Percentiles rank a stretch among this genome's conserved stretches.
Conservation (phyloP, 805 yeast species). For the Cyberlindnera meyerae region DNA sequence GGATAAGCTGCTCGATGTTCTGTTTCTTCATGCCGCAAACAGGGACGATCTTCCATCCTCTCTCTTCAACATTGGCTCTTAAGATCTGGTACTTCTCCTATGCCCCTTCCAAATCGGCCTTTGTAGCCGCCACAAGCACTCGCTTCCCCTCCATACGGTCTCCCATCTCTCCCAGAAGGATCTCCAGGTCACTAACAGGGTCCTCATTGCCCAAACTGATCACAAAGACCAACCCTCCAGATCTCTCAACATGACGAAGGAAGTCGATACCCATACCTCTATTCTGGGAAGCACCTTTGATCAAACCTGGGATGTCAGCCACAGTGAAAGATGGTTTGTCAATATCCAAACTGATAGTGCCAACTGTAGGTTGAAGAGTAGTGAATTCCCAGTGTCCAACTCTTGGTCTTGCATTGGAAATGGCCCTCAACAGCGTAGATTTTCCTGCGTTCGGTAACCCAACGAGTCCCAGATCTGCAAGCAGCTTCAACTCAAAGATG, state of each 20-base stretch:
- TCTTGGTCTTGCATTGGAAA: conserved; percentile 83
- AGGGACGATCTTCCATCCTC: conserved; percentile 70
- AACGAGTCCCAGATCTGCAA: conserved; percentile 91
- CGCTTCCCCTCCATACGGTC: conserved; percentile 55
- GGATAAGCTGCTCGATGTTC: conserved; percentile 65
- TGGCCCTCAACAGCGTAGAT: conserved; percentile 79
- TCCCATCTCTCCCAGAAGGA: conserved; percentile 70
- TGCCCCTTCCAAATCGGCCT: conserved; percentile 72
- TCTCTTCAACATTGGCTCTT: conserved; percentile 36
- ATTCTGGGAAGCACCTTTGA: conserved; percentile 79
- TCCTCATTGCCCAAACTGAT: conserved; percentile 63
- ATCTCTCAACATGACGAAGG: conserved; percentile 85
- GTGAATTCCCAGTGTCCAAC: conserved; percentile 98
- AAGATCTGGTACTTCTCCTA: conserved; percentile 44
- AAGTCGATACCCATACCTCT: conserved; percentile 94
- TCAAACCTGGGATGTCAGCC: conserved; percentile 96
- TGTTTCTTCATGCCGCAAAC: conserved; percentile 74
- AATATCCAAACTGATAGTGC: conserved; percentile 69
- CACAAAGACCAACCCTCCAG: conserved; percentile 86
- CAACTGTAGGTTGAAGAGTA: conserved; percentile 86
- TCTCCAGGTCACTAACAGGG: conserved; percentile 62
- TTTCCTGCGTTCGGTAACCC: conserved; percentile 98
- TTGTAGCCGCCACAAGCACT: conserved; percentile 82
- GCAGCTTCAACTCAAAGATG: conserved; percentile 74
- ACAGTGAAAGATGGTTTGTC: conserved; percentile 73